Base-by-base conservation (phyloP, 805 yeast species). In the Ogataea trehaloabstinens region DNA sequence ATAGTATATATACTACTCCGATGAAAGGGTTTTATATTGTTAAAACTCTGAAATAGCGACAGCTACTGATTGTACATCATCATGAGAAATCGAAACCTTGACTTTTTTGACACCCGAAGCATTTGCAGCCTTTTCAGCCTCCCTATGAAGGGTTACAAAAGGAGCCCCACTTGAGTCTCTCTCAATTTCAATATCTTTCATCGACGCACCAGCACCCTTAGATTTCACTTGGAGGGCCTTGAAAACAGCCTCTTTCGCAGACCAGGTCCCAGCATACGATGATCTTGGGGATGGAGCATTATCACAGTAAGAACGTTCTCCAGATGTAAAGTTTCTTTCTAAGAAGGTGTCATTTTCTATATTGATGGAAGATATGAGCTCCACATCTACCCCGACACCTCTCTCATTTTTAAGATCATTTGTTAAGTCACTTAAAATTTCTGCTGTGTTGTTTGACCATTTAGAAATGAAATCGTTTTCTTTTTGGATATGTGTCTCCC, bases 231-330 rank as follows among this genome's bases (percentile, higher is more conserved):
- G 90, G 58, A 93, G 73, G 15, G 96, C 86, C 72, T 93, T 93
- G 82, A 93, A 93, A 24, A 90, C 97, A 30, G 99, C 99, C 71
- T 93, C 99, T 70, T 93, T 93, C 31, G 99, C 99, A 21, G 96
- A 87, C 99, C 99, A 93, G 31, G 95, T 85, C 34, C 99, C 99
- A 19, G 99, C 89, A 66, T 76, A 93, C 3, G 97, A 87, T 11
- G 98, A 87, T 57, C 80, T 85, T 36, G 93, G 86, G 49, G 74
- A 74, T 30, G 97, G 73, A 22, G 96, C 80, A 24, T 70, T 59
- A 44, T 64, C 51, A 64, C 97, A 89, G 73, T 93, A 93, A 24
- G 68, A 71, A 51, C 82, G 81, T 71, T 93, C 99, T 13, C 66
- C 70, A 6, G 61, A 70, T 31, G 98, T 90, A 74, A 90, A 93